Conservation (phyloP, 352 stramenopile genomes). For the Thalassiosira exigua region DNA sequence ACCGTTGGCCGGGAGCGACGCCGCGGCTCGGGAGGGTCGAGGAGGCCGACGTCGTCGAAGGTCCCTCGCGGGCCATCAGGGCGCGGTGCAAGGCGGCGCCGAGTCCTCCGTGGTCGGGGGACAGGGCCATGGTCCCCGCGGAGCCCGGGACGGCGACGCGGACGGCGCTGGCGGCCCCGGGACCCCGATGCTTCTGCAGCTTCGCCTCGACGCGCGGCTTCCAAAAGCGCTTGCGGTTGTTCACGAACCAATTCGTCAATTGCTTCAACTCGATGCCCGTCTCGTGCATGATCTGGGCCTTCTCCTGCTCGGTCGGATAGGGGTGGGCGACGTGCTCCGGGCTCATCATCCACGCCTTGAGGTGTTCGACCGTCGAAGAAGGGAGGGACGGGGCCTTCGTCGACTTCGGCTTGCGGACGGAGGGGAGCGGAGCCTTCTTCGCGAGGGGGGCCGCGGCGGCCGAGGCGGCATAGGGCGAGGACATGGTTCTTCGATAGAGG, state of each 20-base stretch:
- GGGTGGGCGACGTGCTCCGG: conserved; percentile 65
- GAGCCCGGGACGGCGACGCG: background rate
- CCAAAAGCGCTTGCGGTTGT: conserved; percentile 74
- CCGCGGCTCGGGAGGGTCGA: background rate
- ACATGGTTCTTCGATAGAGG: conserved; percentile 93
- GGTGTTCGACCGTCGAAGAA: conserved; percentile 63
- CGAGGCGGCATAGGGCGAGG: conserved; percentile 91
- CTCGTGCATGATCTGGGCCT: conserved; percentile 56
- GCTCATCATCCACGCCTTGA: conserved; percentile 66
- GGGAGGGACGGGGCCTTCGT: conserved; percentile 75
- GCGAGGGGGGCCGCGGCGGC: conserved; percentile 94
- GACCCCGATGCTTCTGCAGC: background rate
- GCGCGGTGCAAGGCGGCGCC: background rate
- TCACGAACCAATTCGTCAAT: conserved; percentile 81
- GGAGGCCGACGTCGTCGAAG: conserved; percentile 5
- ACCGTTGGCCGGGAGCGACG: no score
- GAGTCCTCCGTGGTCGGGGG: conserved; percentile 1
- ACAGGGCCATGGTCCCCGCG: conserved; percentile 3
- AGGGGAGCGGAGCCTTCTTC: conserved; percentile 84
- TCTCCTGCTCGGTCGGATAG: conserved; percentile 63
- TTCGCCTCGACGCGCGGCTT: conserved; percentile 56
- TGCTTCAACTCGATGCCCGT: conserved; percentile 75
- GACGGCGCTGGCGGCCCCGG: background rate
- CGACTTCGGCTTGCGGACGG: no score
- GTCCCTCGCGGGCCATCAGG: background rate